Evolutionary conservation across 257 asterid genomes (phyloP).

Genomic region (Schizonepeta tenuifolia): DNA sequence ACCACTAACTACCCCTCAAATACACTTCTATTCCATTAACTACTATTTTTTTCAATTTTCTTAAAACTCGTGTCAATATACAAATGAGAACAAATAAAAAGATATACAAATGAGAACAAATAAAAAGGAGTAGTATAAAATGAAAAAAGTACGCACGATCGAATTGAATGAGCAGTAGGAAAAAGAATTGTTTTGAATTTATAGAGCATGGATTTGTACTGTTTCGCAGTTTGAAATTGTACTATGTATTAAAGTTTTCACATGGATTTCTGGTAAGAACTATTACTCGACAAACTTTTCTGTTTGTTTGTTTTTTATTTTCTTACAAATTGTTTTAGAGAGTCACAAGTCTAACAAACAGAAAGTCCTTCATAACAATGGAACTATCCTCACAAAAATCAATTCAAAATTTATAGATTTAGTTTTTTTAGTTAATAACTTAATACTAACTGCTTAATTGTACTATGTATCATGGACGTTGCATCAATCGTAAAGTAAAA

Average conservation of each 20-base stretch:
- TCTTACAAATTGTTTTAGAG: conserved; percentile 16
- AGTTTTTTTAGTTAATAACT: no score
- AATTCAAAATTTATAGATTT: not conserved
- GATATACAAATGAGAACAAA: no score
- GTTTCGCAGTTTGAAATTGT: conserved; percentile 28
- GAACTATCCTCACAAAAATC: not conserved
- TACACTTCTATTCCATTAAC: no score
- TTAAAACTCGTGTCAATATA: no score
- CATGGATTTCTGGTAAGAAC: conserved; percentile 29
- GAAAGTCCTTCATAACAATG: not conserved
- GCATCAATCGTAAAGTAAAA: not conserved
- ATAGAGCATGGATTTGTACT: not conserved
- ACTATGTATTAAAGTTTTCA: conserved; percentile 9
- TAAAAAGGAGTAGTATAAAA: no score
- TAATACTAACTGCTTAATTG: no score
- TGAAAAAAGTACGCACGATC: not conserved
- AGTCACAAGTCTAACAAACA: conserved; percentile 33
- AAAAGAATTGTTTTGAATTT: not conserved
- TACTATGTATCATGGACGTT: not conserved
- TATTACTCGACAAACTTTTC: not conserved
- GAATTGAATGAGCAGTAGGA: conserved; percentile 3
- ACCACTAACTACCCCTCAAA: no score
- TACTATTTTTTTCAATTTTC: no score
- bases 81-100: no score
- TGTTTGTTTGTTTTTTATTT: not conserved